Base-by-base conservation (phyloP, 2,329 filamentous ascomycete species). In the Penicillium nordicum region DNA sequence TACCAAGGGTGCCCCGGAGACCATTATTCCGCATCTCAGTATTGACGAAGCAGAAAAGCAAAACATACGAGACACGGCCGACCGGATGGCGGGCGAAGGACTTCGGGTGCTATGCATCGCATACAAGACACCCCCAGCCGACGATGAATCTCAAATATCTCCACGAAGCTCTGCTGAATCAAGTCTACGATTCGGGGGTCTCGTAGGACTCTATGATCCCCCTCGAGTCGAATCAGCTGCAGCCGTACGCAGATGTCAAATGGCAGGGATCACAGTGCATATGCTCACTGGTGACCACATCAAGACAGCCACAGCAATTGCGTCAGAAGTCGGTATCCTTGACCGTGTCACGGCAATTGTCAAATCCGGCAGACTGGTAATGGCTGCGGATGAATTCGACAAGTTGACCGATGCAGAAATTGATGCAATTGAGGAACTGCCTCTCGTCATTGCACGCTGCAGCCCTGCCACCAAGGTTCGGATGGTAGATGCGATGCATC, bases 401-500 rank as follows among this genome's bases (percentile, higher is more conserved):
- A 76, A 67, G 29, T 67, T 84, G 58, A 77, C 74, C 1, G 80
- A 84, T 50, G 74, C 77, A 5, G 75, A 84, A 57, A 79, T 85
- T 47, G 82, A 96, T 62, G 79, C 80, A 0, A 78, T 95, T 16
- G 86, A 88, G 5, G 84, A 90, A 40, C 78, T 95, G 2, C 90
- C 90, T 2, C 79, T 93, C 0, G 91, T 95, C 9, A 87, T 95
- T 58, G 90, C 91, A 37, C 87, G 91, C 37, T 95, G 90, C 69
- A 88, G 89, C 1, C 91, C 92, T 0, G 85, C 89, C 57, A 95
- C 91, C 38, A 96, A 96, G 76, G 90, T 91, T 5, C 86, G 90
- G 57, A 95, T 96, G 90, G 92, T 96, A 50, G 89, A 92, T 64
- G 90, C 91, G 6, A 82, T 96, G 16, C 89, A 92, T 62, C 85